A percentile compares a stretch with the other conserved stretches of the same genome.
Conservation (phyloP, 1,139 yeast genomes). For the Candida tetrigidarum region DNA sequence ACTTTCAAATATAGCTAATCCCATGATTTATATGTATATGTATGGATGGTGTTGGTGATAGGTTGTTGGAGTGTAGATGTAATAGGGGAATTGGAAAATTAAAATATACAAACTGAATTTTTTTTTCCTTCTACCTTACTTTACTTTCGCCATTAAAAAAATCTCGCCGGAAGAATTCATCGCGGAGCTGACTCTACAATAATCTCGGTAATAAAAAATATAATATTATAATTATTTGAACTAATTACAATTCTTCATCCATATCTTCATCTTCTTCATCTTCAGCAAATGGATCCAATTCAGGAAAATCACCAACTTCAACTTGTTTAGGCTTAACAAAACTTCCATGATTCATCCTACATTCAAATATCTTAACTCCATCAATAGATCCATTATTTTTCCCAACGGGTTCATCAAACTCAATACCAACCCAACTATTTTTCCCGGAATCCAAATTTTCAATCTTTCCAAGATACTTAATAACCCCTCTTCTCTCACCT, state of each 20-base stretch:
- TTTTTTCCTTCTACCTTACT: background rate
- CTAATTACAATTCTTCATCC: constrained; percentile 15
- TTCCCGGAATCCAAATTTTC: constrained; percentile 55
- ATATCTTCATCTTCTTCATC: constrained; percentile 27
- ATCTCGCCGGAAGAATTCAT: background rate
- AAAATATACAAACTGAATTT: too few relatives aligned
- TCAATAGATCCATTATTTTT: constrained; percentile 47
- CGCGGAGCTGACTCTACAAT: too few relatives aligned
- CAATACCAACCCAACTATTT: constrained; percentile 51
- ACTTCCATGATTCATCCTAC: constrained; percentile 49
- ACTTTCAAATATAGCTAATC: constrained; percentile 33
- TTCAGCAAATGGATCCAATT: constrained; percentile 42
- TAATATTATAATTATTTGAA: too few relatives aligned
- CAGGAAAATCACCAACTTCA: constrained; percentile 59
- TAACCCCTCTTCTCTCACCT: constrained; percentile 68
- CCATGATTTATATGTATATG: background rate
- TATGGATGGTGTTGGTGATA: background rate
- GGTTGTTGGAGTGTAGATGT: too few relatives aligned
- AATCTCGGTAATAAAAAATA: too few relatives aligned
- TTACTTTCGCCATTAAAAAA: too few relatives aligned
- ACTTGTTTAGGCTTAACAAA: constrained; percentile 54
- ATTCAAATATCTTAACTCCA: constrained; percentile 35
- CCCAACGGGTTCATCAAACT: constrained; percentile 55
- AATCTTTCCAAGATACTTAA: constrained; percentile 70
- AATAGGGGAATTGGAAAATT: background rate